These are phyloP conservation scores for Vaccinium macrocarpon DNA, from an alignment of 148 eudicot species.

Conservation along the genomic window DNA sequence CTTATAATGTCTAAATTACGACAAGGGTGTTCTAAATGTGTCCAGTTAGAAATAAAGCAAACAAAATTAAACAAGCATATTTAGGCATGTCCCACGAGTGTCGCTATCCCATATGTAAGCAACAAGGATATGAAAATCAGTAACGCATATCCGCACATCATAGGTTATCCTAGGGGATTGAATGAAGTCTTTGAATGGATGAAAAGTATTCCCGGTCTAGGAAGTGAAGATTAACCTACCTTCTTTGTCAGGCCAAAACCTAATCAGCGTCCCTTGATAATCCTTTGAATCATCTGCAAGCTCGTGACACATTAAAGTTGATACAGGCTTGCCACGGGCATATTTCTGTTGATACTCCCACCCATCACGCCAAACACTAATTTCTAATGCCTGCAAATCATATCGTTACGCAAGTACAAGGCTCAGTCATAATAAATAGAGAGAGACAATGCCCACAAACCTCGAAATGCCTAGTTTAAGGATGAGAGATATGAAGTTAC, in stretches of 20 bases:
- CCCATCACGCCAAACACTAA: slow-evolving; percentile 89
- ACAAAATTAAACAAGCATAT: not conserved
- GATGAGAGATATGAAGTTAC: not conserved
- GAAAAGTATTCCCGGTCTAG: not conserved
- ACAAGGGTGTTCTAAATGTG: not conserved
- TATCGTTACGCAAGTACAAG: slow-evolving; percentile 4
- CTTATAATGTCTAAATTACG: not conserved
- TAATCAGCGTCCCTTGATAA: slow-evolving; percentile 68
- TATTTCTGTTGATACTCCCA: slow-evolving; percentile 74
- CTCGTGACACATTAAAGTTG: slow-evolving; percentile 52
- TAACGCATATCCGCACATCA: not conserved
- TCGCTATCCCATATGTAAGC: not conserved
- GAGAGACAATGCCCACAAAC: not conserved
- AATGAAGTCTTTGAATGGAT: not conserved
- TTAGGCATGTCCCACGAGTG: not conserved
- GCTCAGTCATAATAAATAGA: not conserved
- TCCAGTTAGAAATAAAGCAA: not conserved
- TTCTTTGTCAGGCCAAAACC: slow-evolving; percentile 92
- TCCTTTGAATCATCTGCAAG: slow-evolving; percentile 48
- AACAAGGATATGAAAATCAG: not conserved
- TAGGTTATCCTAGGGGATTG: not conserved
- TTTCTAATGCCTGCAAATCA: slow-evolving; percentile 60
- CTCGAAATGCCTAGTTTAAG: not conserved
- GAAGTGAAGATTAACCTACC: slow-evolving; percentile 49
- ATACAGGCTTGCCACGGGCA: slow-evolving; percentile 87